Evolutionary conservation across 1,139 yeast genomes (phyloP).

Genomic region (Pichia sp.): DNA sequence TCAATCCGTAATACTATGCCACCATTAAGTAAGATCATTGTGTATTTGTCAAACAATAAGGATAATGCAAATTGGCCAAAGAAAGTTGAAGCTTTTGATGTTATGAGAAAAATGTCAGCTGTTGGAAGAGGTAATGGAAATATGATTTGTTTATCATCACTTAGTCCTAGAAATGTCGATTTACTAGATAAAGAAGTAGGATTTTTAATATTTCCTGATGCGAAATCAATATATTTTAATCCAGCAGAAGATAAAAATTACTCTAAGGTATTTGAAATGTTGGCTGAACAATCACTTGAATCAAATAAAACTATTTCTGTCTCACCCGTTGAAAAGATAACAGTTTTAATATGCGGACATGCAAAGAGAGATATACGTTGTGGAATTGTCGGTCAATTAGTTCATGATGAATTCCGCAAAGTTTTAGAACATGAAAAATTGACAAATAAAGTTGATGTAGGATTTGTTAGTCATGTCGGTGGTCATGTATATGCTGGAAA

Average conservation of each 20-base stretch:
- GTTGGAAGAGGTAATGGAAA: constrained; percentile 17
- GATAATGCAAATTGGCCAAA: constrained; percentile 46
- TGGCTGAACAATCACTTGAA: too few species aligned
- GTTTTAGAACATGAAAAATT: constrained; percentile 35
- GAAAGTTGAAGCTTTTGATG: constrained; percentile 44
- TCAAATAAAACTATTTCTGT: too few species aligned
- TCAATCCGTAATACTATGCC: constrained; percentile 45
- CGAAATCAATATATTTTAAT: constrained; percentile 8
- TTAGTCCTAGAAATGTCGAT: constrained; percentile 8
- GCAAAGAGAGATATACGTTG: constrained; percentile 57
- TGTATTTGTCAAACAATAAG: constrained; percentile 41
- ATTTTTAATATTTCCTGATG: constrained; percentile 14
- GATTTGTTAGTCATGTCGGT: constrained; percentile 62
- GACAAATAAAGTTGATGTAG: constrained; percentile 34
- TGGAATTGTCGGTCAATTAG: constrained; percentile 56
- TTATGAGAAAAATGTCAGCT: constrained; percentile 26
- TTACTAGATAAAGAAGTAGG: not conserved
- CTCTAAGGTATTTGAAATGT: constrained; percentile 5
- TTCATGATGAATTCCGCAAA: constrained; percentile 43
- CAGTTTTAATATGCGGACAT: constrained; percentile 62
- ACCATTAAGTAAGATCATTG: constrained; percentile 48
- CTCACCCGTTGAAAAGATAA: constrained; percentile 17
- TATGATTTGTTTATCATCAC: constrained; percentile 11
- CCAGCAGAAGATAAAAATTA: not conserved
- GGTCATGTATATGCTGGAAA: constrained; percentile 82